A percentile compares a stretch with the other conserved stretches of the same genome.
These are phyloP conservation scores for Aspergillus pseudotamarii DNA, from an alignment of 2,329 filamentous ascomycete species.

Conservation along the genomic window DNA sequence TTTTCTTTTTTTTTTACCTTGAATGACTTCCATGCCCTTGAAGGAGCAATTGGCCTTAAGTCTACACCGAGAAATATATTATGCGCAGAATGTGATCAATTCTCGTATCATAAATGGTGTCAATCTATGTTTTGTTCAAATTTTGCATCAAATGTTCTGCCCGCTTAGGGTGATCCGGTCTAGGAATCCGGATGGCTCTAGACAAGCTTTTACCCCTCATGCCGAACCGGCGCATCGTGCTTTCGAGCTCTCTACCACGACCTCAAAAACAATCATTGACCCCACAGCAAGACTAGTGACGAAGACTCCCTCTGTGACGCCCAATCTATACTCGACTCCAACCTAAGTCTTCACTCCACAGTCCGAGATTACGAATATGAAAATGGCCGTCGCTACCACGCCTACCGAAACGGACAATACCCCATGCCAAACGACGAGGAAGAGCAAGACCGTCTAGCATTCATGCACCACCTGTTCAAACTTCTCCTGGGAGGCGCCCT, in stretches of 20 bases:
- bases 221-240: not conserved
- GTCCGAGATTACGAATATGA: constrained; percentile 42
- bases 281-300: constrained; percentile 33
- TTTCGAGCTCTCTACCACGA: not conserved
- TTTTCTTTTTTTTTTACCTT: not conserved
- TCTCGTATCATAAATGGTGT: not conserved
- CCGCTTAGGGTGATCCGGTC: not conserved
- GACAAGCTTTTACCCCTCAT: not conserved
- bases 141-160: not conserved
- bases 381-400: constrained; percentile 48
- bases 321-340: constrained; percentile 43
- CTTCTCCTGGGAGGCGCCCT: constrained; percentile 40
- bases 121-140: not conserved
- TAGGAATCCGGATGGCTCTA: not conserved
- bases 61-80: not conserved
- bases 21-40: not conserved
- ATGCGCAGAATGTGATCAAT: not conserved
- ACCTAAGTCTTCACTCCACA: constrained; percentile 43
- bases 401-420: constrained; percentile 46
- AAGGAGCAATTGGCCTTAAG: not conserved
- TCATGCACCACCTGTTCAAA: constrained; percentile 45
- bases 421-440: constrained; percentile 48
- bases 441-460: constrained; percentile 46
- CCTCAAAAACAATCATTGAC: constrained; percentile 8
- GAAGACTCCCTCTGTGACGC: constrained; percentile 37